A percentile compares a stretch with the other conserved stretches of the same genome.
phyloP scores from a whole-genome alignment of 164 flowering plant species.

The Umbellularia californica region DNA sequence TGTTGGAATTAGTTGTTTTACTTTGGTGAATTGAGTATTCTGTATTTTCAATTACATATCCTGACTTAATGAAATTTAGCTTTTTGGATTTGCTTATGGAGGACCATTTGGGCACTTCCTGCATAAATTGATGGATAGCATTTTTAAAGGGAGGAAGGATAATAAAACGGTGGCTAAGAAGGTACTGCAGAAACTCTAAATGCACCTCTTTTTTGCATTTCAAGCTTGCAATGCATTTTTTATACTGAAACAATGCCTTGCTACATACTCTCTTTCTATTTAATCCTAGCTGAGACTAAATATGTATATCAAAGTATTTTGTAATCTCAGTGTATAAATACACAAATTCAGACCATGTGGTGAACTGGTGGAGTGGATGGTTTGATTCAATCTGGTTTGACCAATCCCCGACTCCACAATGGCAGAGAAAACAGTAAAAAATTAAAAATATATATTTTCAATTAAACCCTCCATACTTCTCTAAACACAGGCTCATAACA shows the following conservation, averaged over 20 bases:
- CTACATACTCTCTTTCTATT: neutral
- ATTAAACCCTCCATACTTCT: too few species aligned
- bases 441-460: too few species aligned
- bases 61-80: constrained; percentile 35
- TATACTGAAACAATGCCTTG: neutral
- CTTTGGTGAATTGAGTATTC: neutral
- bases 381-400: too few species aligned
- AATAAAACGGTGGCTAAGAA: constrained; percentile 74
- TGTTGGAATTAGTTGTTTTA: neutral
- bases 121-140: constrained; percentile 61
- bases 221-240: neutral
- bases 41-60: neutral
- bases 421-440: too few species aligned
- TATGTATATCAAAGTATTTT: too few species aligned
- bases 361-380: too few species aligned
- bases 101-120: constrained; percentile 92
- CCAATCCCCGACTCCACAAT: too few species aligned
- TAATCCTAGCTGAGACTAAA: too few species aligned
- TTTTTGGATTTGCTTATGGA: constrained; percentile 76
- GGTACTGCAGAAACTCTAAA: constrained; percentile 35
- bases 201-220: constrained; percentile 1
- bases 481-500: too few species aligned
- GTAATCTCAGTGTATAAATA: too few species aligned
- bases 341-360: too few species aligned
- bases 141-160: constrained; percentile 92